Evolutionary conservation across 208 protist genomes (phyloP).

Genomic region (Trichomonas vaginalis): DNA sequence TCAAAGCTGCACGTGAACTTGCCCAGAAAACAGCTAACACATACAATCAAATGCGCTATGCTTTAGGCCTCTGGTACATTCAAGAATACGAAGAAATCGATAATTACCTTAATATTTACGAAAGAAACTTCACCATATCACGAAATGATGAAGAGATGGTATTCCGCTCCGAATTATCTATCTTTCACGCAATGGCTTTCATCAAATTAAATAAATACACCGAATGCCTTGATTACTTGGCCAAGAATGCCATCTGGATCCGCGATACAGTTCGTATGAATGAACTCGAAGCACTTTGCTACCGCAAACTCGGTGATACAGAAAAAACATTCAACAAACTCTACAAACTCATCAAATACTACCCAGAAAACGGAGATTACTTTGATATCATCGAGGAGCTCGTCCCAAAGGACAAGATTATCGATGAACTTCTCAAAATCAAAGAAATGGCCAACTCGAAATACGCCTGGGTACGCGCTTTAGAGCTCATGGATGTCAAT

Average conservation of each 20-base stretch:
- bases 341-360: not conserved
- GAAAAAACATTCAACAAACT: not conserved
- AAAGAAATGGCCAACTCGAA: not conserved
- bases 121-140: not conserved
- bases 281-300: not conserved
- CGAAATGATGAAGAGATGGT: not conserved
- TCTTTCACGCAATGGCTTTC: not conserved
- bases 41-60: not conserved
- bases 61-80: not conserved
- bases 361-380: slow-evolving; percentile 8
- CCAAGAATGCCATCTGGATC: not conserved
- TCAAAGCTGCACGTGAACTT: not conserved
- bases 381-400: not conserved
- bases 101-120: not conserved
- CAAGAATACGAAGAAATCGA: not conserved
- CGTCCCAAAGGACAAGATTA: not conserved
- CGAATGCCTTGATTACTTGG: not conserved
- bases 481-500: not conserved
- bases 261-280: not conserved
- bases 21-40: not conserved
- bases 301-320: not conserved
- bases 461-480: not conserved
- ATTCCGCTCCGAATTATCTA: not conserved
- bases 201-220: not conserved
- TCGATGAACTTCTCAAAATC: not conserved